These are phyloP conservation scores for Aspergillus tamarii DNA, from an alignment of 2,329 filamentous ascomycete species.

Conservation along the genomic window DNA sequence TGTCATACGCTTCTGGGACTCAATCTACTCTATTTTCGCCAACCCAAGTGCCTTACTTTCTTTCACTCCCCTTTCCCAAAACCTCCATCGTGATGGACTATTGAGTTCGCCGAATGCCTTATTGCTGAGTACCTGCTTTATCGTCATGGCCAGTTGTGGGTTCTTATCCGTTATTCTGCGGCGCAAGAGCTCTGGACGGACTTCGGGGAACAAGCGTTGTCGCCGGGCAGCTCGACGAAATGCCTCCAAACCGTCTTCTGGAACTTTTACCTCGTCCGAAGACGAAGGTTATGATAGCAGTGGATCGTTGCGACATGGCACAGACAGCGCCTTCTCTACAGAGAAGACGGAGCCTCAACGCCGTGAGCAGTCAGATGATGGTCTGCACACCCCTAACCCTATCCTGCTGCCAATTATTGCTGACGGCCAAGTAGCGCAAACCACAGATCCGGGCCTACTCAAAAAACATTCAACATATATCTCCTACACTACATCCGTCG, in stretches of 20 bases:
- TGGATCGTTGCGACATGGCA: slow-evolving; percentile 34
- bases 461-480: slow-evolving; percentile 73
- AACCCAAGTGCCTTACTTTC: slow-evolving; percentile 23
- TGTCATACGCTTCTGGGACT: slow-evolving; percentile 25
- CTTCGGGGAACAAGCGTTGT: slow-evolving; percentile 22
- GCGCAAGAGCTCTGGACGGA: slow-evolving; percentile 22
- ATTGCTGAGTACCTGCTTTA: slow-evolving; percentile 35
- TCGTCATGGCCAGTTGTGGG: slow-evolving; percentile 43
- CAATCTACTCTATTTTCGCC: slow-evolving; percentile 22
- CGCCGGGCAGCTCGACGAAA: slow-evolving; percentile 25
- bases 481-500: slow-evolving; percentile 70
- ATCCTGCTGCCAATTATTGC: neutral
- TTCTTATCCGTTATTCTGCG: slow-evolving; percentile 34
- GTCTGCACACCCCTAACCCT: slow-evolving; percentile 24
- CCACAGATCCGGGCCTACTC: slow-evolving; percentile 77
- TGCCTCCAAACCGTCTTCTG: slow-evolving; percentile 29
- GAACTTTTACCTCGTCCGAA: slow-evolving; percentile 38
- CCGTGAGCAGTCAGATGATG: slow-evolving; percentile 33
- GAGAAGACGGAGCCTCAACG: slow-evolving; percentile 29
- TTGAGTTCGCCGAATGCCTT: slow-evolving; percentile 35
- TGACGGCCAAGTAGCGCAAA: slow-evolving; percentile 31
- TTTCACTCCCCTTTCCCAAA: slow-evolving; percentile 24
- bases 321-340: slow-evolving; percentile 23
- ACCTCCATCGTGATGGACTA: slow-evolving; percentile 30
- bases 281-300: slow-evolving; percentile 42